These are phyloP conservation scores for Canariomyces notabilis DNA, from an alignment of 2,329 filamentous ascomycete species.

Conservation along the genomic window DNA sequence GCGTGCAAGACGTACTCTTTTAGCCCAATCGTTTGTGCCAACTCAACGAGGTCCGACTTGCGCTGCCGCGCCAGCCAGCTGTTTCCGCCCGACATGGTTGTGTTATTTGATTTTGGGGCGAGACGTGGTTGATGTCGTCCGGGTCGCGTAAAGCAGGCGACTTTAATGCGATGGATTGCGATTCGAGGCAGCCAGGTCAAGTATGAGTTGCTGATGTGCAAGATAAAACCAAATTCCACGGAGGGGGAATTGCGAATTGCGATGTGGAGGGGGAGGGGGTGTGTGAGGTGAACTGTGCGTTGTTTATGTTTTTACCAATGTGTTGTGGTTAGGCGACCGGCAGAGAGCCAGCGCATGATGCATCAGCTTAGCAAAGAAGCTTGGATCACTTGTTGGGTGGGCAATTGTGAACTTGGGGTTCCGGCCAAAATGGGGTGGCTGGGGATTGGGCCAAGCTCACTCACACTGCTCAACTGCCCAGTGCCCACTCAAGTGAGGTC, in stretches of 20 bases:
- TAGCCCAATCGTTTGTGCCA: slow-evolving; percentile 67
- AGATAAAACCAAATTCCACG: slow-evolving; percentile 7
- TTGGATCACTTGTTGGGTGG: neutral
- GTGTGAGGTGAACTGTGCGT: slow-evolving; percentile 22
- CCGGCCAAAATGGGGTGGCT: slow-evolving; percentile 16
- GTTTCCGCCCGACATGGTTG: slow-evolving; percentile 36
- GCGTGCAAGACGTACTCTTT: slow-evolving; percentile 56
- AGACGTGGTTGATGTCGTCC: slow-evolving; percentile 23
- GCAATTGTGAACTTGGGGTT: neutral
- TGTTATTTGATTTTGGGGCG: slow-evolving; percentile 1
- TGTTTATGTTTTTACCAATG: slow-evolving; percentile 33
- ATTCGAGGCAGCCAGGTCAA: neutral
- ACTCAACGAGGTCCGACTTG: slow-evolving; percentile 71
- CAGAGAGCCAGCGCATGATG: neutral
- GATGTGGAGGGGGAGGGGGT: slow-evolving; percentile 11
- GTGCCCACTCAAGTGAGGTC: slow-evolving; percentile 11
- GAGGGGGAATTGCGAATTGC: neutral
- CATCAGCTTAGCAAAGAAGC: no score
- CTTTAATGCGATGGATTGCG: slow-evolving; percentile 26
- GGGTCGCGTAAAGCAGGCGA: slow-evolving; percentile 33
- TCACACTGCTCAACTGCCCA: no score
- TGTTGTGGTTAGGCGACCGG: slow-evolving; percentile 15
- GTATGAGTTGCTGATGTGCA: slow-evolving; percentile 1
- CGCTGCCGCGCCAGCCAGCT: slow-evolving; percentile 76
- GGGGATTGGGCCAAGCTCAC: no score